Base-by-base conservation (phyloP, 2,329 filamentous ascomycete species). In the Didymella pinodella region DNA sequence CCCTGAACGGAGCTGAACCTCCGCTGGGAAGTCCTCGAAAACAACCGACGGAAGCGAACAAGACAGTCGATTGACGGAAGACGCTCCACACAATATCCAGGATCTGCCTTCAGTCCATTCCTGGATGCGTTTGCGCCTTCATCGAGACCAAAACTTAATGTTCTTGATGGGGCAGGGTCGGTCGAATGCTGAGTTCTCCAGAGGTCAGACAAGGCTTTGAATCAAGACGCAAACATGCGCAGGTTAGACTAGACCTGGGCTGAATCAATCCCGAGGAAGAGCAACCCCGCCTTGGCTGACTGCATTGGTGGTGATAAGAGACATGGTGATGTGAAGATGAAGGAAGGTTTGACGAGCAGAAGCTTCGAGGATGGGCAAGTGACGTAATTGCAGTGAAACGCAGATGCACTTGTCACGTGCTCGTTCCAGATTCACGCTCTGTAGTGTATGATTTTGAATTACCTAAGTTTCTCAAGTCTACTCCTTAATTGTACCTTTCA, bases 401-500 rank as follows among this genome's bases (percentile, higher is more conserved):
- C 28, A 29, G 43, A 52, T 28, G 38, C 38, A 5, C 8, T n/a
- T 44, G 38, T 28, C 25, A 4, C 36, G 25, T 45, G 22, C 6
- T n/a, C 22, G 3, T 2, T 22, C 3, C 3, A 22, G 22, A 22
- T 22, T 22, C 22, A 8, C 49, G 26, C 3, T 25, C 26, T 34
- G 14, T 4, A 14, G 25, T 11, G n/a, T n/a, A 20, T 22, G 10
- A 51, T 4, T 1, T 44, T 26, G 41, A 3, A 44, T 8, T 44
- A 14, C 20, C 14, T 1, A 4, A n/a, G 7, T 0, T 2, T 44
- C 22, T 18, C 14, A 12, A 20, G 28, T 0, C 41, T 66, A 75
- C n/a, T 65, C 64, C 6, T 63, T 20, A 16, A 76, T 74, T 2
- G 47, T 65, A 10, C 68, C 73, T 47, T 69, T 75, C 73, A 75